Percentiles rank a stretch among this genome's conserved stretches.
phyloP scores from a whole-genome alignment of 2,329 filamentous ascomycete species.

The Nigrospora osmanthi region DNA sequence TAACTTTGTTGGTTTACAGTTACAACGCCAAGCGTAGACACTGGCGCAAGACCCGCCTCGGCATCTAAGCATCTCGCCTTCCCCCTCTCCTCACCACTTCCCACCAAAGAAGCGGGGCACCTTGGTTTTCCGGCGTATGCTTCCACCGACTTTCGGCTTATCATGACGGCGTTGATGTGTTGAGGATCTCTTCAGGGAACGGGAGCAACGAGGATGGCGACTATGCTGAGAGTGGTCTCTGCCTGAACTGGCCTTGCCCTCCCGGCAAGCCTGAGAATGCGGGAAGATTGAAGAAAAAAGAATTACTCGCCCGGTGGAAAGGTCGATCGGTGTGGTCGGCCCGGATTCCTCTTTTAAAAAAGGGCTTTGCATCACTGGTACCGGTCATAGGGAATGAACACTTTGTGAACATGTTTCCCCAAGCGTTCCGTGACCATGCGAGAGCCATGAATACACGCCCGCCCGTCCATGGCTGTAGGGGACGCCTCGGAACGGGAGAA shows the following conservation, averaged over 20 bases:
- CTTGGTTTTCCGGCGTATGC: not conserved
- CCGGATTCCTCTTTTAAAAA: slow-evolving; percentile 17
- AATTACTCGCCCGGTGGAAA: slow-evolving; percentile 6
- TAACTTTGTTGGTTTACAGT: slow-evolving; percentile 41
- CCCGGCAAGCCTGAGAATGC: not conserved
- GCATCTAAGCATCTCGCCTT: slow-evolving; percentile 71
- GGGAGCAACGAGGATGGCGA: not conserved
- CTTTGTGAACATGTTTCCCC: slow-evolving; percentile 7
- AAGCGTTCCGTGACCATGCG: no score
- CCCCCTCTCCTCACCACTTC: slow-evolving; percentile 9
- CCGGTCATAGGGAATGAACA: slow-evolving; percentile 38
- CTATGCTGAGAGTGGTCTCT: not conserved
- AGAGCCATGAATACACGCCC: no score
- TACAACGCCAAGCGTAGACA: slow-evolving; percentile 99
- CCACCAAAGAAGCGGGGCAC: not conserved
- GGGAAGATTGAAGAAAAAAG: slow-evolving; percentile 1
- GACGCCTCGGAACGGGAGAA: no score
- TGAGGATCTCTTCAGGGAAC: not conserved
- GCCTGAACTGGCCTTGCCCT: not conserved
- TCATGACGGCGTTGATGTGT: not conserved
- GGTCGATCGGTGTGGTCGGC: slow-evolving; percentile 12
- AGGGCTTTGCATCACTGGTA: slow-evolving; percentile 28
- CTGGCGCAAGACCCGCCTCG: slow-evolving; percentile 99
- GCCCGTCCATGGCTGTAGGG: no score
- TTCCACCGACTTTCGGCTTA: not conserved